These are phyloP conservation scores for Laburnicola sp. DNA, from an alignment of 2,329 filamentous ascomycete species.

Conservation along the genomic window DNA sequence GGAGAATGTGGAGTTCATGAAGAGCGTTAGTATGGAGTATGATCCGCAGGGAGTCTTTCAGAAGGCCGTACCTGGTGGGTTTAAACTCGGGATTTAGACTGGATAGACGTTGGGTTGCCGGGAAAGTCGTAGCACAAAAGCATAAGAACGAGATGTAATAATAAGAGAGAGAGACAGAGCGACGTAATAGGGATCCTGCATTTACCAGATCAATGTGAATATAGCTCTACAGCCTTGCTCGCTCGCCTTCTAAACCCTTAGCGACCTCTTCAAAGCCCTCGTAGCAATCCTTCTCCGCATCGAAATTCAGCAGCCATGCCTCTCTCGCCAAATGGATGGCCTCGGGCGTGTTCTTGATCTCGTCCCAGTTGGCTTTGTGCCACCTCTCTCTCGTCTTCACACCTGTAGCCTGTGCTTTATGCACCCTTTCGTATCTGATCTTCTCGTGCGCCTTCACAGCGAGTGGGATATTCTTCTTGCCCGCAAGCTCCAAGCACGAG, in stretches of 20 bases:
- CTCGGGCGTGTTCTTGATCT: constrained; percentile 30
- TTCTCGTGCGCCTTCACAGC: constrained; percentile 37
- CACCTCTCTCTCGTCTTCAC: constrained; percentile 36
- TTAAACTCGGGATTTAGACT: constrained; percentile 29
- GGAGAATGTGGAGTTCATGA: constrained; percentile 31
- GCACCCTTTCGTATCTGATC: constrained; percentile 36
- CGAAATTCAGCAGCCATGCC: constrained; percentile 36
- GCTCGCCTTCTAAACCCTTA: constrained; percentile 14
- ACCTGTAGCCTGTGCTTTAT: constrained; percentile 33
- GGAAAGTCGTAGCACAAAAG: too few relatives aligned
- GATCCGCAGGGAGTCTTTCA: constrained; percentile 44
- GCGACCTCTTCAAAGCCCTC: constrained; percentile 32
- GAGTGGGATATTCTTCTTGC: constrained; percentile 28
- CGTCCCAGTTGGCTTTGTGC: constrained; percentile 38
- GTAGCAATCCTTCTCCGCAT: constrained; percentile 37
- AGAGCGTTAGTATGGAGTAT: constrained; percentile 38
- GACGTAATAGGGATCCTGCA: too few relatives aligned
- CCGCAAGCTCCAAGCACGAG: constrained; percentile 29
- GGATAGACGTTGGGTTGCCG: neutral
- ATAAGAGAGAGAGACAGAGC: neutral
- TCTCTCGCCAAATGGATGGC: constrained; percentile 35
- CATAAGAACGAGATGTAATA: too few relatives aligned
- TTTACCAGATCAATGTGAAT: too few relatives aligned
- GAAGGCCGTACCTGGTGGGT: constrained; percentile 39
- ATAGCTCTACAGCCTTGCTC: constrained; percentile 16